Conservation (phyloP, 257 asterid species). For the Solanum chmielewskii region DNA sequence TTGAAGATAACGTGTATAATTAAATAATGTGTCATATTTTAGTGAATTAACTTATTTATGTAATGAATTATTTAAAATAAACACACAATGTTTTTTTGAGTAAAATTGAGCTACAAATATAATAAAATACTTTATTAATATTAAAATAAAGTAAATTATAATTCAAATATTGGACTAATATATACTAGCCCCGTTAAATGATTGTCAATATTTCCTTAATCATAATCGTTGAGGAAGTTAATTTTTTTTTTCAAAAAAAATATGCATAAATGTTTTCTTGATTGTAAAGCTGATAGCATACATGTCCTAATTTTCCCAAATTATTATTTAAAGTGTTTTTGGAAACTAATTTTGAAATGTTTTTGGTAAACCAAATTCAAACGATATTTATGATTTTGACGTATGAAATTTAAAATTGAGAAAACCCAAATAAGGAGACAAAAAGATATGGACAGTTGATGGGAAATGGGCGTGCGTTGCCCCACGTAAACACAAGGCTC, state of each 20-base stretch:
- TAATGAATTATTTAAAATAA: too few relatives aligned
- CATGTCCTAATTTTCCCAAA: background rate
- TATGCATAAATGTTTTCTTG: background rate
- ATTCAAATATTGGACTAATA: background rate
- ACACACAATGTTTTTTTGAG: background rate
- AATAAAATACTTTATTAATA: background rate
- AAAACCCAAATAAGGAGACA: background rate
- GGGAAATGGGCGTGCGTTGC: background rate
- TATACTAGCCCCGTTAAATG: background rate
- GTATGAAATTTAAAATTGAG: background rate
- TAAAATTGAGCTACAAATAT: background rate
- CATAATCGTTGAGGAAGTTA: background rate
- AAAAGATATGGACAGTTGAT: background rate
- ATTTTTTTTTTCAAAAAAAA: background rate
- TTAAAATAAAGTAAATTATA: background rate
- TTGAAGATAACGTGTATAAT: background rate
- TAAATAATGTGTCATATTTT: background rate
- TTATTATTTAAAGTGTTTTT: background rate
- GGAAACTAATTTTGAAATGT: background rate
- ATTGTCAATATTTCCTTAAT: background rate
- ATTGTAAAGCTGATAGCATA: background rate
- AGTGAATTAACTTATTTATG: too few relatives aligned
- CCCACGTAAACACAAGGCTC: slow-evolving; percentile 1
- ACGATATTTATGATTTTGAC: background rate
- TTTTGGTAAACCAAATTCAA: background rate